These are phyloP conservation scores for Raphanus sativus DNA, from an alignment of 345 rosid genomes.

Conservation along the genomic window DNA sequence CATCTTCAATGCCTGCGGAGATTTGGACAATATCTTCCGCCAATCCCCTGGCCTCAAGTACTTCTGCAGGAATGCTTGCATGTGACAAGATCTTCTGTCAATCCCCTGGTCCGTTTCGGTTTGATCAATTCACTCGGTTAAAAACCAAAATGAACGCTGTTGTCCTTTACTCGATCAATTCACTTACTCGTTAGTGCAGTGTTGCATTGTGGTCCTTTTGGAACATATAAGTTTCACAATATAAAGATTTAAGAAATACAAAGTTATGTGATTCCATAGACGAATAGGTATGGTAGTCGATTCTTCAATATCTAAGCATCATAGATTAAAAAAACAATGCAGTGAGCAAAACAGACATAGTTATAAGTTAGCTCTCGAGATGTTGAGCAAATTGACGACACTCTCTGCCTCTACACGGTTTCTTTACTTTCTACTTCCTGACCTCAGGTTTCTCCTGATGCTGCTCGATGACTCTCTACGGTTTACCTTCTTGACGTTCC, in stretches of 20 bases:
- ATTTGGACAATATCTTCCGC: constrained; percentile 85
- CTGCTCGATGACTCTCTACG: constrained; percentile 5
- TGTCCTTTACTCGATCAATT: no score
- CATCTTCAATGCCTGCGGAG: constrained; percentile 94
- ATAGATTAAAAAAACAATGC: background rate
- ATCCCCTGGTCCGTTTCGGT: no score
- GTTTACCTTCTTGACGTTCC: constrained; percentile 7
- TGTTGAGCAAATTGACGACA: constrained; percentile 26
- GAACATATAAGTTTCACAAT: no score
- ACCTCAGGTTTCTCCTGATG: constrained; percentile 27
- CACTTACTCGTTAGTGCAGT: no score
- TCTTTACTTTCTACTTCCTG: constrained; percentile 12
- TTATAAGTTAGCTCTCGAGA: constrained; percentile 28
- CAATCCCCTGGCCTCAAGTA: constrained; percentile 84
- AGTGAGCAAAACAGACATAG: background rate
- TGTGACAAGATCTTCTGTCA: constrained; percentile 51
- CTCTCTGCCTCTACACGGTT: background rate
- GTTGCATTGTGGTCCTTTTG: no score
- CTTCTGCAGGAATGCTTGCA: constrained; percentile 80
- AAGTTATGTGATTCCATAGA: background rate
- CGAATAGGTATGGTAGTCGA: background rate
- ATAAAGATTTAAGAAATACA: no score
- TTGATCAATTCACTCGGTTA: no score
- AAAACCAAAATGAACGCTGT: no score
- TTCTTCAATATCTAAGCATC: constrained; percentile 4